These are phyloP conservation scores for Phlebopus sp. DNA, from an alignment of 1,284 basidiomycete genomes.

Conservation along the genomic window DNA sequence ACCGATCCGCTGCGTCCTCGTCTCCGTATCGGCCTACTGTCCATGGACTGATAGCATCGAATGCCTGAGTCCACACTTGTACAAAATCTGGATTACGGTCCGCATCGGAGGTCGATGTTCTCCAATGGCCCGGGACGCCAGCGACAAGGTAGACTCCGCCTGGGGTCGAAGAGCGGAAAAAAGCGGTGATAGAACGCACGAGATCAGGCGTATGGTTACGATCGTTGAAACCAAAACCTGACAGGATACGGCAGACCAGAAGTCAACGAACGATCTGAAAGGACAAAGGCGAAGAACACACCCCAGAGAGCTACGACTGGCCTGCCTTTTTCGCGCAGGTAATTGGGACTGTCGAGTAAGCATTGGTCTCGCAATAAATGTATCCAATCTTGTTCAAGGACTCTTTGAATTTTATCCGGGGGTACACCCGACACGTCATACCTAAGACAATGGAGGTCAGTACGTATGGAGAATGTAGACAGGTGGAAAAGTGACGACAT, in stretches of 20 bases:
- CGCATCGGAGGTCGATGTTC: conserved; percentile 62
- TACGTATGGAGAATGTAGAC: neutral
- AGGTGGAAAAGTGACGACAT: conserved; percentile 51
- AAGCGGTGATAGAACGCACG: conserved; percentile 50
- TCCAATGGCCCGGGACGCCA: conserved; percentile 68
- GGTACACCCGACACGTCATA: conserved; percentile 73
- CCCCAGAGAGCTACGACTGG: conserved; percentile 73
- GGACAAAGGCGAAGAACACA: conserved; percentile 24
- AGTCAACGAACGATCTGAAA: neutral
- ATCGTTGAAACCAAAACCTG: conserved; percentile 66
- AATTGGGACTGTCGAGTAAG: conserved; percentile 66
- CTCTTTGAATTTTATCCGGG: conserved; percentile 52
- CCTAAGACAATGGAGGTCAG: conserved; percentile 38
- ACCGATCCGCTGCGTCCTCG: conserved; percentile 56
- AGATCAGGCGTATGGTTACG: conserved; percentile 59
- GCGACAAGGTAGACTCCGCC: conserved; percentile 72
- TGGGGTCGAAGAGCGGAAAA: conserved; percentile 58
- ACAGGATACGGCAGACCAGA: neutral
- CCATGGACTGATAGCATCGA: conserved; percentile 77
- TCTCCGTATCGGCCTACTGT: conserved; percentile 63
- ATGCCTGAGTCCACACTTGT: conserved; percentile 63
- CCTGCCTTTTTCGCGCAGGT: conserved; percentile 61
- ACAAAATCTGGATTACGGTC: conserved; percentile 62
- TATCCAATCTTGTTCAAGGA: conserved; percentile 66
- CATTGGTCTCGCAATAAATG: conserved; percentile 61